phyloP scores from a whole-genome alignment of 257 asterid genomes.

The Nicotiana sylvestris region DNA sequence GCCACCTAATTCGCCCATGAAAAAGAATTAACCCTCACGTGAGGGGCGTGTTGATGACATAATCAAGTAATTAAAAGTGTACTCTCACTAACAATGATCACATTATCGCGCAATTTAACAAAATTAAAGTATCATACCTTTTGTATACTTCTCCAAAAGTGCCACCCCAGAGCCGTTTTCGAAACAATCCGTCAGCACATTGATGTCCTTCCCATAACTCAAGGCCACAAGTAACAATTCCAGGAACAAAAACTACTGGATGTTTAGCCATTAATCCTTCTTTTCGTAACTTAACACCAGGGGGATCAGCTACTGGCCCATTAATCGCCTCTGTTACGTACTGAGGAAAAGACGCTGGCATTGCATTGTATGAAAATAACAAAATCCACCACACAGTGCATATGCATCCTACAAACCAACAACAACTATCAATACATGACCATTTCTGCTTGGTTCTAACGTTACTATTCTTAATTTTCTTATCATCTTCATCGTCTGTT shows the following conservation, averaged over 20 bases:
- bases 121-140: slow-evolving; percentile 20
- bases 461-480: slow-evolving; percentile 14
- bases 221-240: slow-evolving; percentile 85
- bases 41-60: too few relatives aligned
- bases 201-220: slow-evolving; percentile 92
- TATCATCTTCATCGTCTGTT: slow-evolving; percentile 19
- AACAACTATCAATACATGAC: slow-evolving; percentile 79
- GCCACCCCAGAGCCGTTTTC: slow-evolving; percentile 58
- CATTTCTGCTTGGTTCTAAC: slow-evolving; percentile 33
- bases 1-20: too few relatives aligned
- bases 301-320: slow-evolving; percentile 91
- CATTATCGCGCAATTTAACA: too few relatives aligned
- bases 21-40: too few relatives aligned
- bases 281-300: slow-evolving; percentile 64
- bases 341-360: slow-evolving; percentile 94
- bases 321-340: slow-evolving; percentile 74
- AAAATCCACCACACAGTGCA: slow-evolving; percentile 79
- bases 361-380: slow-evolving; percentile 57
- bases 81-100: too few relatives aligned
- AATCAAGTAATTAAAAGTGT: too few relatives aligned
- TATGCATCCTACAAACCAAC: slow-evolving; percentile 75
- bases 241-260: slow-evolving; percentile 67
- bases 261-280: slow-evolving; percentile 70
- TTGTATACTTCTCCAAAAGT: slow-evolving; percentile 49
- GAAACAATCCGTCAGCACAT: slow-evolving; percentile 58